Evolutionary conservation across 139 green algal genomes (phyloP).

Genomic region (Chlamydomonas incerta): DNA sequence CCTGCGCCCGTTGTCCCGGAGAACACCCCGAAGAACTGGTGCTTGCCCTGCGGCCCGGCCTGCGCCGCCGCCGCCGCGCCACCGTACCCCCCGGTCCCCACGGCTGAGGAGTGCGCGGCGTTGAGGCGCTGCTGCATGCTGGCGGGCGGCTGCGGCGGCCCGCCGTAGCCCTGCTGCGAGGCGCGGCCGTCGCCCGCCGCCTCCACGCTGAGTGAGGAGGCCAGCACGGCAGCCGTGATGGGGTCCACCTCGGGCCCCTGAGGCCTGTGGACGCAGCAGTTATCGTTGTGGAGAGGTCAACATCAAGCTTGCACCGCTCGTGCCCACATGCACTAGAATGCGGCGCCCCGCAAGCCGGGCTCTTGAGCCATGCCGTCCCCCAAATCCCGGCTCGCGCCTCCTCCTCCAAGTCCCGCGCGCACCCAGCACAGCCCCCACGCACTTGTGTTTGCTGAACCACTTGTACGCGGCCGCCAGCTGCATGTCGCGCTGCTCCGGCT

Average conservation of each 20-base stretch:
- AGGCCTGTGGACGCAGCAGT: constrained; percentile 16
- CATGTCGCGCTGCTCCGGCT: constrained; percentile 14
- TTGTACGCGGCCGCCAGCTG: constrained; percentile 24
- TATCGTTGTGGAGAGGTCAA: too few species aligned
- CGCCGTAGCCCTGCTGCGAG: not conserved
- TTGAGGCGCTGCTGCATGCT: not conserved
- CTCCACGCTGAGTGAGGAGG: constrained; percentile 25
- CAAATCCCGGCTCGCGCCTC: too few species aligned
- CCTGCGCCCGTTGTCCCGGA: not conserved
- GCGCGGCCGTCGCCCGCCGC: not conserved
- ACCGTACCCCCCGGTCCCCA: not conserved
- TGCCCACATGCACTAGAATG: too few species aligned
- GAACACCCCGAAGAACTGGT: constrained; percentile 37
- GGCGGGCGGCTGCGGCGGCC: not conserved
- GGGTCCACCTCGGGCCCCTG: constrained; percentile 30
- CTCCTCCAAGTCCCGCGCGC: too few species aligned
- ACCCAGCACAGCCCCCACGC: too few species aligned
- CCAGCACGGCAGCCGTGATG: constrained; percentile 26
- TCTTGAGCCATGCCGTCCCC: too few species aligned
- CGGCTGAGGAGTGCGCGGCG: not conserved
- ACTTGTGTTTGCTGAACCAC: constrained; percentile 41
- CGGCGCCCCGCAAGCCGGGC: too few species aligned
- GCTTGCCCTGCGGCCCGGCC: not conserved
- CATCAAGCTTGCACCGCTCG: too few species aligned
- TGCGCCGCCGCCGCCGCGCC: not conserved